phyloP scores from a whole-genome alignment of 352 stramenopile genomes.

The Phytophthora quininea region DNA sequence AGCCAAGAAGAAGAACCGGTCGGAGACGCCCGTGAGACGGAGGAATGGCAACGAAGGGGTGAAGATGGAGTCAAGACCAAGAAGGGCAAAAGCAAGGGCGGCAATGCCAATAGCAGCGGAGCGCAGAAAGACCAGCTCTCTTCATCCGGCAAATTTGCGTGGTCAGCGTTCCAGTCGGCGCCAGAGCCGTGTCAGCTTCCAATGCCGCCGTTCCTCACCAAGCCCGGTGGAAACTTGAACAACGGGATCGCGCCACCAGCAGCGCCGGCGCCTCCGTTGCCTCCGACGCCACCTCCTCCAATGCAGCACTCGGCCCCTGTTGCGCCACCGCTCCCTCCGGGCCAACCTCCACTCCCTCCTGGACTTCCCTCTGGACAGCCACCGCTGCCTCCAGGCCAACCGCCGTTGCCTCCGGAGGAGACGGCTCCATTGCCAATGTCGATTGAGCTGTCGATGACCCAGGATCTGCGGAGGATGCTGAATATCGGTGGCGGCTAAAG shows the following conservation, averaged over 20 bases:
- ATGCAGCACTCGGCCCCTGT: constrained; percentile 22
- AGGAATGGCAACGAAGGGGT: constrained; percentile 50
- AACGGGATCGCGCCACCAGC: constrained; percentile 9
- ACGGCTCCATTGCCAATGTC: constrained; percentile 36
- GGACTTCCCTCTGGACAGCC: constrained; percentile 17
- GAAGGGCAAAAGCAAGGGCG: constrained; percentile 45
- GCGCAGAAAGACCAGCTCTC: constrained; percentile 59
- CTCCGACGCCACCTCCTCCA: constrained; percentile 18
- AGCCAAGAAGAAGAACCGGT: constrained; percentile 48
- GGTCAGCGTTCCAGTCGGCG: constrained; percentile 85
- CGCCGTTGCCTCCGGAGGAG: constrained; percentile 32
- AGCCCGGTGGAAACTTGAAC: constrained; percentile 10
- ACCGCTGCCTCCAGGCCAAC: constrained; percentile 35
- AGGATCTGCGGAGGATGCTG: constrained; percentile 79
- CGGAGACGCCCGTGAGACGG: constrained; percentile 45
- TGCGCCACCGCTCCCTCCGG: constrained; percentile 29
- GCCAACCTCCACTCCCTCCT: constrained; percentile 20
- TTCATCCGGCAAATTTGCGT: constrained; percentile 75
- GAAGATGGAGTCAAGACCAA: constrained; percentile 18
- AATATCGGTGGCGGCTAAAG: constrained; percentile 60
- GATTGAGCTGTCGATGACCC: constrained; percentile 79
- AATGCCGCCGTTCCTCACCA: constrained; percentile 71
- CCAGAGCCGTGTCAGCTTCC: constrained; percentile 75
- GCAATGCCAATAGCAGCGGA: constrained; percentile 27
- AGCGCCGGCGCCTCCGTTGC: constrained; percentile 11